A percentile compares a stretch with the other conserved stretches of the same genome.
phyloP scores from a whole-genome alignment of 768 basidiomycete species.

The Hygrophoropsis aurantiaca region DNA sequence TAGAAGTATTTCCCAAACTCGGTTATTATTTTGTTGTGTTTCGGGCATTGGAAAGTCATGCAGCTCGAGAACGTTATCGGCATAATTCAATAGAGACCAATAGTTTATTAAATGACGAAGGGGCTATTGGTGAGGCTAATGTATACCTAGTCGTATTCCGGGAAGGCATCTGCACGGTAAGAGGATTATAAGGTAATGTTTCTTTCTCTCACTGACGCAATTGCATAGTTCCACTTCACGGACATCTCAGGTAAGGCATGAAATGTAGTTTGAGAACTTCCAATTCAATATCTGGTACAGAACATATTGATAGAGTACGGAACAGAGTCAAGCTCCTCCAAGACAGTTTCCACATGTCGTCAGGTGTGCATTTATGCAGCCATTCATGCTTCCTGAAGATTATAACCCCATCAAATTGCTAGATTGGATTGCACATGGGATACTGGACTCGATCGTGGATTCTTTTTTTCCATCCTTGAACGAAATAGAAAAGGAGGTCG shows the following conservation, averaged over 20 bases:
- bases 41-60: slow-evolving; percentile 69
- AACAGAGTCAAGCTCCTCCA: slow-evolving; percentile 67
- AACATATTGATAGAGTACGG: slow-evolving; percentile 77
- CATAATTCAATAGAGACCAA: slow-evolving; percentile 19
- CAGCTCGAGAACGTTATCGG: slow-evolving; percentile 40
- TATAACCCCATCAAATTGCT: neutral
- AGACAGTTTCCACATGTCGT: slow-evolving; percentile 63
- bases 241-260: slow-evolving; percentile 62
- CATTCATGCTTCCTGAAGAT: neutral
- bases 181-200: slow-evolving; percentile 22
- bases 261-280: neutral
- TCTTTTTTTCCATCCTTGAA: slow-evolving; percentile 86
- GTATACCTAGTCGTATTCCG: slow-evolving; percentile 89
- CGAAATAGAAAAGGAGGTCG: slow-evolving; percentile 78
- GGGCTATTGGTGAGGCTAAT: slow-evolving; percentile 69
- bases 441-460: slow-evolving; percentile 92
- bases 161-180: slow-evolving; percentile 79
- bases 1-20: slow-evolving; percentile 82
- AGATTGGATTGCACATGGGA: slow-evolving; percentile 95
- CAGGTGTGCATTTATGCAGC: slow-evolving; percentile 46
- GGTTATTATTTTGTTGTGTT: slow-evolving; percentile 94
- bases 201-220: neutral
- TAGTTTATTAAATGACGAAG: slow-evolving; percentile 35
- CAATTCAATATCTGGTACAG: slow-evolving; percentile 30
- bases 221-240: slow-evolving; percentile 79